Conservation (phyloP, 371 early-diverging fungal species). For the Batrachochytrium dendrobatidis region DNA sequence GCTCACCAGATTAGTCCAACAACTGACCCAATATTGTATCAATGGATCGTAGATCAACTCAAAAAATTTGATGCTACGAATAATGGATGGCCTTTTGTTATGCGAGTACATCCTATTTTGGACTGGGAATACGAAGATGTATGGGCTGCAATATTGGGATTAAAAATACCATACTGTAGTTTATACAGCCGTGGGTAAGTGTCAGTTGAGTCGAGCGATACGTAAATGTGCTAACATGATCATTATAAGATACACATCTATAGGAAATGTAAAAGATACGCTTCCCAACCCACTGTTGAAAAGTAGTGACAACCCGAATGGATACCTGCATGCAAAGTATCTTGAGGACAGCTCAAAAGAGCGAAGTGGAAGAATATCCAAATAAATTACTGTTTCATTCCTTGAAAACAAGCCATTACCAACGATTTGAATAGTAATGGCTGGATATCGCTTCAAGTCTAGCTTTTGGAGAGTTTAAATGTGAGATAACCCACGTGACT, state of each 20-base stretch:
- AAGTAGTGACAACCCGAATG: too few relatives aligned
- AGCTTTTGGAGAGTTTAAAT: too few relatives aligned
- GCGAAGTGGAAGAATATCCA: too few relatives aligned
- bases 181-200: conserved; percentile 82
- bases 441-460: too few relatives aligned
- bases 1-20: too few relatives aligned
- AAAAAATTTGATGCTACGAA: conserved; percentile 69
- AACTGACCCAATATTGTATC: too few relatives aligned
- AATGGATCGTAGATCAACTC: background rate
- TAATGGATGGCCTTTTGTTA: conserved; percentile 83
- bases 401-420: too few relatives aligned
- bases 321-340: too few relatives aligned
- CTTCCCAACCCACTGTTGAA: conserved; percentile 84
- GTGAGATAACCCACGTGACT: too few relatives aligned
- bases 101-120: conserved; percentile 88
- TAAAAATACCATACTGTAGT: conserved; percentile 78
- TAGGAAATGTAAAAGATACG: conserved; percentile 83
- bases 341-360: too few relatives aligned
- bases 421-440: too few relatives aligned
- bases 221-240: conserved; percentile 5
- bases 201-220: background rate
- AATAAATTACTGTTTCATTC: too few relatives aligned
- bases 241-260: conserved; percentile 75
- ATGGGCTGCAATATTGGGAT: conserved; percentile 68
- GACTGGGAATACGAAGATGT: conserved; percentile 83